Conservation (phyloP, 768 basidiomycete genomes). For the Pleurotus platypus region DNA sequence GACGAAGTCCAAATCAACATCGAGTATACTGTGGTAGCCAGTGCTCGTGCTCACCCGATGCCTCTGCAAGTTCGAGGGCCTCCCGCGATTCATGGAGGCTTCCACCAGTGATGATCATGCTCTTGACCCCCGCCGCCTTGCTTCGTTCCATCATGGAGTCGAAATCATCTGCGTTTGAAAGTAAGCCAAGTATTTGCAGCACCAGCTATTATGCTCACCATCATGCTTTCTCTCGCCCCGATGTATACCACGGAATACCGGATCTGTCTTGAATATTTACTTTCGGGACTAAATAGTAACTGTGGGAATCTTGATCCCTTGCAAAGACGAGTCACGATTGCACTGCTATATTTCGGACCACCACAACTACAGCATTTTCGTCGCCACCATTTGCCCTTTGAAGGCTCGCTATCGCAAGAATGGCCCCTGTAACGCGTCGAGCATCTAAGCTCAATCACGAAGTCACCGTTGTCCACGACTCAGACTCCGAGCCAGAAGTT, state of each 20-base stretch:
- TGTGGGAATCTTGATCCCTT: too few species aligned
- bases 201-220: slow-evolving; percentile 24
- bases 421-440: not conserved
- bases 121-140: slow-evolving; percentile 54
- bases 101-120: slow-evolving; percentile 76
- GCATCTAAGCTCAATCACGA: not conserved
- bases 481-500: slow-evolving; percentile 16
- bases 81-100: slow-evolving; percentile 59
- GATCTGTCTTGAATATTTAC: slow-evolving; percentile 46
- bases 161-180: slow-evolving; percentile 53
- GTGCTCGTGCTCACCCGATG: slow-evolving; percentile 38
- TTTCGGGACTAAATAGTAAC: not conserved
- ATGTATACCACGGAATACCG: slow-evolving; percentile 51
- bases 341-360: too few species aligned
- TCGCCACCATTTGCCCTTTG: too few species aligned
- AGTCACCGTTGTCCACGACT: slow-evolving; percentile 14
- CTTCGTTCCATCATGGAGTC: slow-evolving; percentile 54
- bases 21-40: not conserved
- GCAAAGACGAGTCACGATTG: too few species aligned
- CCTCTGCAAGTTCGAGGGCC: slow-evolving; percentile 57
- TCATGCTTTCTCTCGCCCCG: slow-evolving; percentile 47
- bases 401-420: not conserved
- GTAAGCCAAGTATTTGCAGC: not conserved
- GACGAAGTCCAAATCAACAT: not conserved
- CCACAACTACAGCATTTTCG: too few species aligned